A percentile compares a stretch with the other conserved stretches of the same genome.
Evolutionary conservation across 1,284 basidiomycete species (phyloP).

Genomic region (Golubevia sp.): DNA sequence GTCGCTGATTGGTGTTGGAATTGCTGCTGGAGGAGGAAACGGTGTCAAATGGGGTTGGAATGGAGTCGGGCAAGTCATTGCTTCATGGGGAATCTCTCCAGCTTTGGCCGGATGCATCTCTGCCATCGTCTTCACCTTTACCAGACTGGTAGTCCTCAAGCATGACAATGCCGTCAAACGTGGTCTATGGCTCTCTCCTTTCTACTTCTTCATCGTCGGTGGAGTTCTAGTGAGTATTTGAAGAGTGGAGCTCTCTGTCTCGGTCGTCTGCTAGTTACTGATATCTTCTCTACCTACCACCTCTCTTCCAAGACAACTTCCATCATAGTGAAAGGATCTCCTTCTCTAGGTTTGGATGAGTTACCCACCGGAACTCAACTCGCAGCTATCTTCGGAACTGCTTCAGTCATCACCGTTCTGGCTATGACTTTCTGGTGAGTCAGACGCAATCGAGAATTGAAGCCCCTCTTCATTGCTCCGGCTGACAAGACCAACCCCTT

Average conservation of each 20-base stretch:
- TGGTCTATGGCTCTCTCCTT: constrained; percentile 16
- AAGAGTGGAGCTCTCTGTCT: too few species aligned
- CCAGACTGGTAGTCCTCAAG: constrained; percentile 25
- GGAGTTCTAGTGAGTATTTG: too few species aligned
- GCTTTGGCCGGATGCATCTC: constrained; percentile 21
- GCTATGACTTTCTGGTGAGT: too few species aligned
- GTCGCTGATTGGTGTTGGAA: constrained; percentile 25
- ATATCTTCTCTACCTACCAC: too few species aligned
- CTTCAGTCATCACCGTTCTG: constrained; percentile 14
- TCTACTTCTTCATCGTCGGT: constrained; percentile 26
- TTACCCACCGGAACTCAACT: constrained; percentile 15
- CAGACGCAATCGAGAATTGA: too few species aligned
- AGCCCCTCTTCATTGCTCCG: constrained; percentile 28
- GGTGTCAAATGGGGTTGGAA: constrained; percentile 32
- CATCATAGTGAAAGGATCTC: constrained; percentile 32
- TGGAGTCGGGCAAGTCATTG: constrained; percentile 26
- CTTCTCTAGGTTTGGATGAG: constrained; percentile 25
- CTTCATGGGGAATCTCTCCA: constrained; percentile 31
- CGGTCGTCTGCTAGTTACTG: too few species aligned
- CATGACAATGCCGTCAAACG: constrained; percentile 19
- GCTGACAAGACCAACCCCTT: too few species aligned
- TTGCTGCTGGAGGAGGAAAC: constrained; percentile 18
- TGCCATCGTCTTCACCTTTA: constrained; percentile 23
- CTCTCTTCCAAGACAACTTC: too few species aligned
- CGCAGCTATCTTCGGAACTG: constrained; percentile 21